Evolutionary conservation across 1,284 basidiomycete species (phyloP), one percentile per base, ranked within the genome.

Genomic region (Schizopora paradoxa): DNA sequence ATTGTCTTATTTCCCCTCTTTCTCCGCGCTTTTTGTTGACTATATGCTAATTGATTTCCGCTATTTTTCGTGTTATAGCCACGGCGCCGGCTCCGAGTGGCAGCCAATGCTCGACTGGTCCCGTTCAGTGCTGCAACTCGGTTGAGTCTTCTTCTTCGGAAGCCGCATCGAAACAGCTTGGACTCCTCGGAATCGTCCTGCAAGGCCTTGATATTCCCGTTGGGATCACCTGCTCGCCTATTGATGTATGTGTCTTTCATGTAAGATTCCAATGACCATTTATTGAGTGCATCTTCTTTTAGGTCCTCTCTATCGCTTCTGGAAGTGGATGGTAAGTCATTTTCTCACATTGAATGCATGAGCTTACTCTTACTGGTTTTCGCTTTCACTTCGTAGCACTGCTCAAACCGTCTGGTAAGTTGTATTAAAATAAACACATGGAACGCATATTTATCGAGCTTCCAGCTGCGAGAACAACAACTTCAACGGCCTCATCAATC

Each of bases 121-220:
- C 50, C 37, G 32, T 60, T 22, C 61, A 62, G 54, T 65, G 63
- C 58, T 65, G 63, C 58, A 50, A 62, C 46, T 40, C 32, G 33
- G 43, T 57, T 26, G 27, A 52, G 43, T 42, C 52, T 3, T 21
- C 50, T 41, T 54, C 53, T 35, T 38, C 48, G n/a, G 51, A 46
- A 4, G 48, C 52, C 13, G 47, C 45, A 11, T 11, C 32, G n/a
- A 28, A 4, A 2, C 35, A 47, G 4, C 31, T 49, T 13, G 36
- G 40, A 19, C 34, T 23, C n/a, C 14, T 48, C 11, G 41, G 47
- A 6, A 22, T 48, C 13, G 47, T 48, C n/a, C 5, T 44, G 8
- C 28, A 40, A n/a, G 47, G 28, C 21, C 19, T 44, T 10, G 25
- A 38, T 21, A 25, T 48, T 23, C 29, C 32, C 19, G 34, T 43